phyloP scores from a whole-genome alignment of 2,329 filamentous ascomycete species.

The Clonostachys sp. region DNA sequence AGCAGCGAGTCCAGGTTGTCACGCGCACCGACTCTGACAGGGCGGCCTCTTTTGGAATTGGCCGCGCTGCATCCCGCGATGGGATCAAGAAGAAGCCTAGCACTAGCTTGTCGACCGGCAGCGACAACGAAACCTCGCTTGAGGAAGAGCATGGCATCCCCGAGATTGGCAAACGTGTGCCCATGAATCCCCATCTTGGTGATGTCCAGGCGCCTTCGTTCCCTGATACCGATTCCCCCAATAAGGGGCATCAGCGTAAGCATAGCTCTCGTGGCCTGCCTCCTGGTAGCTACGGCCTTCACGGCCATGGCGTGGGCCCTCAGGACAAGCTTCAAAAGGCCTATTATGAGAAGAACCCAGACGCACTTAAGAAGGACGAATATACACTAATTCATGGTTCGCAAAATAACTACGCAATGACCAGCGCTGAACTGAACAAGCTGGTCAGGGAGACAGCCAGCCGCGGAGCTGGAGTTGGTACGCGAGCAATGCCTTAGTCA shows the following conservation, averaged over 20 bases:
- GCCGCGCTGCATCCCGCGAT: slow-evolving; percentile 46
- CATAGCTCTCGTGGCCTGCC: slow-evolving; percentile 68
- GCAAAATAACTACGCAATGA: slow-evolving; percentile 74
- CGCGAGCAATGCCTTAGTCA: slow-evolving; percentile 11
- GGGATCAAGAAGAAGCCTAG: slow-evolving; percentile 61
- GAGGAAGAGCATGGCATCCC: slow-evolving; percentile 86
- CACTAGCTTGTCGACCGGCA: slow-evolving; percentile 50
- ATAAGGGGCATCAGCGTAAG: slow-evolving; percentile 62
- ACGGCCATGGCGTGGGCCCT: slow-evolving; percentile 74
- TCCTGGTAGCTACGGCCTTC: slow-evolving; percentile 87
- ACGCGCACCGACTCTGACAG: slow-evolving; percentile 88
- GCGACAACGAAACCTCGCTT: slow-evolving; percentile 39
- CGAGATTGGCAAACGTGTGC: slow-evolving; percentile 86
- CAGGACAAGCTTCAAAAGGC: slow-evolving; percentile 83
- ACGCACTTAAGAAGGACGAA: slow-evolving; percentile 67
- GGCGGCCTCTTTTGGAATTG: slow-evolving; percentile 81
- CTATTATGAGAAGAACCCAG: slow-evolving; percentile 90
- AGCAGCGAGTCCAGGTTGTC: slow-evolving; percentile 75
- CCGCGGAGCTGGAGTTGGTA: slow-evolving; percentile 47
- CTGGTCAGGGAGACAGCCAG: slow-evolving; percentile 71
- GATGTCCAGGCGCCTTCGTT: slow-evolving; percentile 89
- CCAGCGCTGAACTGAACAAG: slow-evolving; percentile 84
- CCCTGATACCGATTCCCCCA: slow-evolving; percentile 53
- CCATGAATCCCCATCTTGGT: slow-evolving; percentile 87
- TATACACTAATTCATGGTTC: slow-evolving; percentile 50